Percentiles rank a stretch among this genome's conserved stretches.
phyloP scores from a whole-genome alignment of 805 yeast genomes.

The Pichia deserticola region DNA sequence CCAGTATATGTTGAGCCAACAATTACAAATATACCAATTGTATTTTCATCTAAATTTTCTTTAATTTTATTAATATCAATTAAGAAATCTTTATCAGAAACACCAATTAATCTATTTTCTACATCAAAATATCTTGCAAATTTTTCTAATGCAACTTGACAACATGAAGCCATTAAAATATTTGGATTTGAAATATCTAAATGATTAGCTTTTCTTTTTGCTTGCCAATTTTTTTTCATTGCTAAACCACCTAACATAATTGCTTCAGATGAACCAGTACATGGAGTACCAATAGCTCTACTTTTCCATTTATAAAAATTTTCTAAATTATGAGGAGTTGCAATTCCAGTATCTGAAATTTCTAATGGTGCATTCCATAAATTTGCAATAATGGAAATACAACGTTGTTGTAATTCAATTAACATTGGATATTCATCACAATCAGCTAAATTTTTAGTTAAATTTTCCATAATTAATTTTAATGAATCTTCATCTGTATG shows the following conservation, averaged over 20 bases:
- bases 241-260: constrained; percentile 91
- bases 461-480: constrained; percentile 55
- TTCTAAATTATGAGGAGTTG: constrained; percentile 8
- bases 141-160: constrained; percentile 90
- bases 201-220: constrained; percentile 49
- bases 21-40: constrained; percentile 85
- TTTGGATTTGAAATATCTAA: constrained; percentile 62
- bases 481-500: constrained; percentile 46
- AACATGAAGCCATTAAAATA: constrained; percentile 86
- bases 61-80: constrained; percentile 55
- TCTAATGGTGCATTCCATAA: constrained; percentile 67
- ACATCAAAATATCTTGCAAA: constrained; percentile 93
- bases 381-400: constrained; percentile 70
- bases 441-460: constrained; percentile 85
- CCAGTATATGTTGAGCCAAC: constrained; percentile 93
- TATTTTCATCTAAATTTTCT: constrained; percentile 75
- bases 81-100: constrained; percentile 53
- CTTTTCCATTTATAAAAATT: constrained; percentile 9
- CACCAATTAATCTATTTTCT: constrained; percentile 70
- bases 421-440: constrained; percentile 89
- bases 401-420: constrained; percentile 71
- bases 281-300: constrained; percentile 74
- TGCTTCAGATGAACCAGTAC: constrained; percentile 93
- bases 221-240: constrained; percentile 86
- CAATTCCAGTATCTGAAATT: constrained; percentile 15